phyloP scores from a whole-genome alignment of 139 green algal species.

The Tetraselmis chui region DNA sequence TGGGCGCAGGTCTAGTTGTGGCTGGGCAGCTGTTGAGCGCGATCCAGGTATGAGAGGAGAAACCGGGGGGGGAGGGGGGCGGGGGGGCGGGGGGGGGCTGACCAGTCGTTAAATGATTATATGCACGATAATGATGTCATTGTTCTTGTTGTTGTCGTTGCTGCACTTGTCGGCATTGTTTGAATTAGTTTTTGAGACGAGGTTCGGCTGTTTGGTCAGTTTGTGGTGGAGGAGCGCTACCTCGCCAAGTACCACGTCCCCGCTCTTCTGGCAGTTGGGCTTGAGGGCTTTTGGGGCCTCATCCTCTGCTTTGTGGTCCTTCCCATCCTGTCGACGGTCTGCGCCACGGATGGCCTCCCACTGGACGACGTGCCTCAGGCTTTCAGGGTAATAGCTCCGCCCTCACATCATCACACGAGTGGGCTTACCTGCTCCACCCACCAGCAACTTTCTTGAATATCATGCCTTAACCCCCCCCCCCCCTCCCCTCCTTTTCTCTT shows the following conservation, averaged over 20 bases:
- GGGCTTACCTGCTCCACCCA: background rate
- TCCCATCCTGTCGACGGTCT: constrained; percentile 45
- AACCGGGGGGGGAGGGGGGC: too few relatives aligned
- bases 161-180: too few relatives aligned
- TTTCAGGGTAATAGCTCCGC: constrained; percentile 10
- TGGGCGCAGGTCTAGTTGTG: constrained; percentile 72
- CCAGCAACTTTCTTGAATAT: constrained; percentile 19
- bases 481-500: constrained; percentile 1
- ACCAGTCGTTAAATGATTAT: too few relatives aligned
- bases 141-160: too few relatives aligned
- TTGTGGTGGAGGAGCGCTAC: constrained; percentile 86
- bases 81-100: too few relatives aligned
- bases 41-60: too few relatives aligned
- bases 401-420: constrained; percentile 16
- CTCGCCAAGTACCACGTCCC: constrained; percentile 56
- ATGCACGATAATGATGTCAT: too few relatives aligned
- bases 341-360: constrained; percentile 32
- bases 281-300: constrained; percentile 73
- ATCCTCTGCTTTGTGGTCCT: constrained; percentile 49
- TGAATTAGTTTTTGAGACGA: too few relatives aligned
- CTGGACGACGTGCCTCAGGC: constrained; percentile 45
- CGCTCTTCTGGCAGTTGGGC: constrained; percentile 62
- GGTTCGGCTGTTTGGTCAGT: too few relatives aligned
- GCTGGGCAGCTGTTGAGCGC: constrained; percentile 44
- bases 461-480: constrained; percentile 8